Conservation (phyloP, 75 land plant species). For the Pinus tabuliformis region DNA sequence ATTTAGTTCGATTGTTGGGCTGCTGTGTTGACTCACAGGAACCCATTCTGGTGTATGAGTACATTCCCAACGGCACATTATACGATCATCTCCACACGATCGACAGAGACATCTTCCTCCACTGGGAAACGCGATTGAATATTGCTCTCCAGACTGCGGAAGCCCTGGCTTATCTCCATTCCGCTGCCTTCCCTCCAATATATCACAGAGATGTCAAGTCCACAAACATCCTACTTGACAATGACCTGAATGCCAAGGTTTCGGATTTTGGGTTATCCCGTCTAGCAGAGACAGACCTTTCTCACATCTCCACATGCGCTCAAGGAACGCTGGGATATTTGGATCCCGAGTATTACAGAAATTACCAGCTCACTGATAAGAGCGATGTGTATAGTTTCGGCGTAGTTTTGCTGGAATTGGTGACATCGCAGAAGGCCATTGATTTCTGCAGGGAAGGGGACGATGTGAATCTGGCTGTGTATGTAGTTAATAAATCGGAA, state of each 20-base stretch:
- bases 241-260: conserved; percentile 14
- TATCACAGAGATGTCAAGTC: conserved; percentile 74
- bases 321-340: no score
- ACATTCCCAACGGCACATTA: no score
- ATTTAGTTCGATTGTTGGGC: conserved; percentile 8
- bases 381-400: no score
- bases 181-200: conserved; percentile 8
- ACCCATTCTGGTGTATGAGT: no score
- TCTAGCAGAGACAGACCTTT: conserved; percentile 17
- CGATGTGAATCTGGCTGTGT: conserved; percentile 13
- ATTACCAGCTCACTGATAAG: no score
- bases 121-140: conserved; percentile 37
- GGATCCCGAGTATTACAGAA: no score
- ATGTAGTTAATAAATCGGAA: background rate
- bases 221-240: conserved; percentile 33
- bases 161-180: no score
- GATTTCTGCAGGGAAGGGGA: conserved; percentile 11
- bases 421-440: background rate
- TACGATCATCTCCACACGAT: no score
- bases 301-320: conserved; percentile 12
- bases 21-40: no score
- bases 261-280: conserved; percentile 37
- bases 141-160: conserved; percentile 22
- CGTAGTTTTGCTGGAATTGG: no score
- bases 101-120: background rate